Conservation (phyloP, 331 rosid species). For the Ulmus americana region DNA sequence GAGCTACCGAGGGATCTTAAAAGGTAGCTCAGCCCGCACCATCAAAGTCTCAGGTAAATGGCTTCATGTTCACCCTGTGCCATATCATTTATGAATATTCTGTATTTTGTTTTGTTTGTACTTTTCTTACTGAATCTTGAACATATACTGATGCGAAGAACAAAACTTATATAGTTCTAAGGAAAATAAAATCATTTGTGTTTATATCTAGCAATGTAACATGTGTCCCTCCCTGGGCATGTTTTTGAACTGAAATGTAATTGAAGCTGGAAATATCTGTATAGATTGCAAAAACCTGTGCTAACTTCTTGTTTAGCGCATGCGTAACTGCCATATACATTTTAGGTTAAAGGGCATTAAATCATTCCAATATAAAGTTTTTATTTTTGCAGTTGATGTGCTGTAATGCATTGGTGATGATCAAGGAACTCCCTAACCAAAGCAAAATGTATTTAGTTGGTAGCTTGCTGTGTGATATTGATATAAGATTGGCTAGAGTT, state of each 20-base stretch:
- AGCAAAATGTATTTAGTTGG: no score
- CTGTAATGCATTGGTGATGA: no score
- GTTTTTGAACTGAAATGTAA: neutral
- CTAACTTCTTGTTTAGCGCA: no score
- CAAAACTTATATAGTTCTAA: neutral
- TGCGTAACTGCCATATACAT: no score
- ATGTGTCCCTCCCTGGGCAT: neutral
- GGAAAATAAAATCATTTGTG: neutral
- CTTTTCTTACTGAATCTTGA: neutral
- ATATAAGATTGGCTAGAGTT: no score
- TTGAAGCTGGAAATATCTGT: no score
- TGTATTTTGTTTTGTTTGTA: neutral
- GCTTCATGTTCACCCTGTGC: neutral
- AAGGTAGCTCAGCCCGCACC: slow-evolving; percentile 45
- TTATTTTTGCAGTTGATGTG: no score
- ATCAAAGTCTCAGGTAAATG: slow-evolving; percentile 52
- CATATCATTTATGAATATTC: neutral
- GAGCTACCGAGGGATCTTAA: slow-evolving; percentile 51
- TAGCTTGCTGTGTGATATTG: no score
- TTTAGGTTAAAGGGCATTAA: no score
- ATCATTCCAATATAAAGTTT: no score
- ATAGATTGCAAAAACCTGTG: no score
- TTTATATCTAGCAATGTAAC: neutral
- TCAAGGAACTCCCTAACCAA: no score
- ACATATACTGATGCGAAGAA: neutral